phyloP scores from a whole-genome alignment of 768 basidiomycete genomes.

The Mycena floridula region DNA sequence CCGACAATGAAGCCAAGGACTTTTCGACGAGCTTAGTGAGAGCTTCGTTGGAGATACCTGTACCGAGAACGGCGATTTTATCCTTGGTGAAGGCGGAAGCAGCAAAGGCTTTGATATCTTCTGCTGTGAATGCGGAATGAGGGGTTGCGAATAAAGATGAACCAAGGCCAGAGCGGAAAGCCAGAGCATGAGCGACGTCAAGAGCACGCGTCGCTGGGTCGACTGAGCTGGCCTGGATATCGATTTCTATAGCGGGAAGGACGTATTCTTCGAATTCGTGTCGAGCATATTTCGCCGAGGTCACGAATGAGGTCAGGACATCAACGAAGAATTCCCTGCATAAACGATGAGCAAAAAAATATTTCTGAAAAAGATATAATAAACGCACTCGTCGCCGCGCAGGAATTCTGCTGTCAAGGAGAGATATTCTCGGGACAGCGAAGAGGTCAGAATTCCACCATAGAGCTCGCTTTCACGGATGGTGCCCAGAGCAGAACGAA shows the following conservation, averaged over 20 bases:
- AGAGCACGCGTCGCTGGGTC: slow-evolving; percentile 68
- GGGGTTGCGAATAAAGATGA: slow-evolving; percentile 81
- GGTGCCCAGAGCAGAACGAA: slow-evolving; percentile 84
- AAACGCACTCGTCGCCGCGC: slow-evolving; percentile 91
- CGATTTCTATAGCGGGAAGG: slow-evolving; percentile 61
- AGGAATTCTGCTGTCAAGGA: slow-evolving; percentile 93
- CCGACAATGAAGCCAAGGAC: slow-evolving; percentile 45
- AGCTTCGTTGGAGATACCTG: slow-evolving; percentile 69
- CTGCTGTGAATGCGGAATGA: slow-evolving; percentile 54
- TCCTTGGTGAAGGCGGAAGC: slow-evolving; percentile 65
- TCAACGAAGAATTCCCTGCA: slow-evolving; percentile 84
- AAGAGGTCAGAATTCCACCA: slow-evolving; percentile 85
- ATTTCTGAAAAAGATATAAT: not conserved
- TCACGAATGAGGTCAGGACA: slow-evolving; percentile 78
- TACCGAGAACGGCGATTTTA: slow-evolving; percentile 83
- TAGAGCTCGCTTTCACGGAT: slow-evolving; percentile 91
- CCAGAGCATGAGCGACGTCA: slow-evolving; percentile 83
- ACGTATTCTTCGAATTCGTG: slow-evolving; percentile 77
- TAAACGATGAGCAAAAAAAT: slow-evolving; percentile 1
- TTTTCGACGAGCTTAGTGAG: slow-evolving; percentile 70
- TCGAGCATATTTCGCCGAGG: slow-evolving; percentile 74
- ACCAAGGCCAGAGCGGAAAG: slow-evolving; percentile 94
- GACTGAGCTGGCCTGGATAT: slow-evolving; percentile 52
- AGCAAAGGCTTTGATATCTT: slow-evolving; percentile 73
- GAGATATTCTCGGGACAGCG: slow-evolving; percentile 83